Conservation (phyloP, 2,329 filamentous ascomycete species). For the Colletotrichum spinosum region DNA sequence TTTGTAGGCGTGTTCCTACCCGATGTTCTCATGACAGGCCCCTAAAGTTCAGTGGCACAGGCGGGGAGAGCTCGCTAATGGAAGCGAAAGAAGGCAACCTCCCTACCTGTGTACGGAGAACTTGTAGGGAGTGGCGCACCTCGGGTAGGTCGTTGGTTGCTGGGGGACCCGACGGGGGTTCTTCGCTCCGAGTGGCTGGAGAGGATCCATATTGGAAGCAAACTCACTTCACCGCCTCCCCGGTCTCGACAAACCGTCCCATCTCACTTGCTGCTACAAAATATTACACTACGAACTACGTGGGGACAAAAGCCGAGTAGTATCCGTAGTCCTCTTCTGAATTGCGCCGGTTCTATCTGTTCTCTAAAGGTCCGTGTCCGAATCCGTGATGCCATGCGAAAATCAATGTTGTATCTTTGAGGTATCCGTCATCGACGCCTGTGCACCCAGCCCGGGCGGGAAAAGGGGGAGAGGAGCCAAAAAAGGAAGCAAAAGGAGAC, state of each 20-base stretch:
- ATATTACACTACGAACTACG: background rate
- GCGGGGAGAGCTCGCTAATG: background rate
- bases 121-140: background rate
- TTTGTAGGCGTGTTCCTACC: no score
- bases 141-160: slow-evolving; percentile 3
- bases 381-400: background rate
- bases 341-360: background rate
- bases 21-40: background rate
- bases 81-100: no score
- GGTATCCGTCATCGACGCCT: no score
- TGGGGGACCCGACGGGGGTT: slow-evolving; percentile 8
- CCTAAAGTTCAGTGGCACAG: slow-evolving; percentile 12
- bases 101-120: background rate
- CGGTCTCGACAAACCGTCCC: background rate
- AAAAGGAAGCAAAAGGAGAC: background rate
- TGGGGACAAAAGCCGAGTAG: no score
- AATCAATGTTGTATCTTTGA: no score
- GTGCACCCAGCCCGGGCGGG: no score
- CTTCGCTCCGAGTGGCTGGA: background rate
- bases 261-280: background rate
- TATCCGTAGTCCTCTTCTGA: no score
- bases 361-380: background rate
- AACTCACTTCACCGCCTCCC: slow-evolving; percentile 21
- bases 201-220: slow-evolving; percentile 14
- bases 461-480: no score